Conservation (phyloP, 2,329 filamentous ascomycete genomes). For the Penicillium polonicum region DNA sequence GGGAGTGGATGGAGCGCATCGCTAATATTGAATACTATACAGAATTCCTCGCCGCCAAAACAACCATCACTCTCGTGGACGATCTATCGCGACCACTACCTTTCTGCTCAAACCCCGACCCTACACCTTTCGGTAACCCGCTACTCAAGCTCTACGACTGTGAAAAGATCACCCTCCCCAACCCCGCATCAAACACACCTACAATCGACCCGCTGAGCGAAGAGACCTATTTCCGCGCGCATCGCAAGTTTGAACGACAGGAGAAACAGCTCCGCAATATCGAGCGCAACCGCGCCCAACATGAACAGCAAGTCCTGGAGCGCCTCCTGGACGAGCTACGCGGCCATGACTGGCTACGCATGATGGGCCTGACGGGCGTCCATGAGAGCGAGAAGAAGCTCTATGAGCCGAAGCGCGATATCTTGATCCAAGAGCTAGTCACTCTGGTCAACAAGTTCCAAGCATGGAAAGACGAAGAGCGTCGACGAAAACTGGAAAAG, state of each 20-base stretch:
- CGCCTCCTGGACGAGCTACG: constrained; percentile 75
- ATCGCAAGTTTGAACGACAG: constrained; percentile 61
- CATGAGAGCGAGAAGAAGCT: constrained; percentile 83
- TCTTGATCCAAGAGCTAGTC: constrained; percentile 82
- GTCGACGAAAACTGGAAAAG: constrained; percentile 72
- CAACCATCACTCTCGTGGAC: constrained; percentile 70
- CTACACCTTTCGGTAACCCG: constrained; percentile 38
- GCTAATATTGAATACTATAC: not conserved
- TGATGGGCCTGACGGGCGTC: constrained; percentile 83
- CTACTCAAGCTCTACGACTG: constrained; percentile 40
- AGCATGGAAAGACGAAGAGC: constrained; percentile 86
- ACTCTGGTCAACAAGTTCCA: constrained; percentile 83
- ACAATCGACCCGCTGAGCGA: constrained; percentile 57
- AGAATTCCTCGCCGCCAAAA: constrained; percentile 74
- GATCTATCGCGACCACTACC: constrained; percentile 44
- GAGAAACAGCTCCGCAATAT: constrained; percentile 69
- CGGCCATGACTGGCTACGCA: constrained; percentile 86
- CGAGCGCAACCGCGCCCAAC: constrained; percentile 64
- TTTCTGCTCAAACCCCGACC: constrained; percentile 17
- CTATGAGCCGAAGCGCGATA: constrained; percentile 79
- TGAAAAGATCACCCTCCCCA: constrained; percentile 27
- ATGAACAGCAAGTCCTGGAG: constrained; percentile 62
- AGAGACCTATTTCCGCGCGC: constrained; percentile 56
- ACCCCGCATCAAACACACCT: constrained; percentile 6
- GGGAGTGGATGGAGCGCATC: not conserved